phyloP scores from a whole-genome alignment of 2,329 filamentous ascomycete genomes.

The Xylariomycetidae sp. region DNA sequence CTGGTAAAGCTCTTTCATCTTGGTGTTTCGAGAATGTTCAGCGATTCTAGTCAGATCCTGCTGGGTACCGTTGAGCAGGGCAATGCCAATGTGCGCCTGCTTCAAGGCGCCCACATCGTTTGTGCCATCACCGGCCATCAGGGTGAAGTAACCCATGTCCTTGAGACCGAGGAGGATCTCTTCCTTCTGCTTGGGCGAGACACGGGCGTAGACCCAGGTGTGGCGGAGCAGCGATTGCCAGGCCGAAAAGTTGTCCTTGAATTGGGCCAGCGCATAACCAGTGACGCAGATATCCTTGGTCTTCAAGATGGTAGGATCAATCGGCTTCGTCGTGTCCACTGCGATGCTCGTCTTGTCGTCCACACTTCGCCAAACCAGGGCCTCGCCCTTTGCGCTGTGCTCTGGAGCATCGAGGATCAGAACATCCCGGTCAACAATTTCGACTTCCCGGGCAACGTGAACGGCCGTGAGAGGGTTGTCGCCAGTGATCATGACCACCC shows the following conservation, averaged over 20 bases:
- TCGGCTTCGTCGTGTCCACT: conserved; percentile 74
- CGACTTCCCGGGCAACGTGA: conserved; percentile 89
- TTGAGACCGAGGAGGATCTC: conserved; percentile 95
- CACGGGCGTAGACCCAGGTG: conserved; percentile 96
- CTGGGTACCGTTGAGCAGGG: conserved; percentile 87
- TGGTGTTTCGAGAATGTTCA: conserved; percentile 88
- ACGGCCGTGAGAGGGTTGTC: conserved; percentile 96
- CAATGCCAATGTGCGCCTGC: conserved; percentile 95
- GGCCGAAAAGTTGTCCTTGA: conserved; percentile 67
- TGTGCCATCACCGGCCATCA: conserved; percentile 98
- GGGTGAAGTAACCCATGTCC: conserved; percentile 92
- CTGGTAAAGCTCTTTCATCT: conserved; percentile 98
- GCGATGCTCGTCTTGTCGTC: conserved; percentile 83
- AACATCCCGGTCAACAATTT: conserved; percentile 94
- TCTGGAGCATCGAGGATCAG: conserved; percentile 94
- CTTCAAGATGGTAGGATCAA: conserved; percentile 75
- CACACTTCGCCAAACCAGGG: conserved; percentile 88
- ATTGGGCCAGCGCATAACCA: conserved; percentile 86
- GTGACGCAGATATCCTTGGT: conserved; percentile 93
- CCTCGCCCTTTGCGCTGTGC: conserved; percentile 72
- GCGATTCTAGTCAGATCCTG: conserved; percentile 88
- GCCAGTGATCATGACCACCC: conserved; percentile 98
- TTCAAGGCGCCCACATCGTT: conserved; percentile 98
- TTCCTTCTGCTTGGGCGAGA: conserved; percentile 98
- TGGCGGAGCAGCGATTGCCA: conserved; percentile 75